Evolutionary conservation across 78 protist species (phyloP).

Genomic region (Parvularia atlantis): DNA sequence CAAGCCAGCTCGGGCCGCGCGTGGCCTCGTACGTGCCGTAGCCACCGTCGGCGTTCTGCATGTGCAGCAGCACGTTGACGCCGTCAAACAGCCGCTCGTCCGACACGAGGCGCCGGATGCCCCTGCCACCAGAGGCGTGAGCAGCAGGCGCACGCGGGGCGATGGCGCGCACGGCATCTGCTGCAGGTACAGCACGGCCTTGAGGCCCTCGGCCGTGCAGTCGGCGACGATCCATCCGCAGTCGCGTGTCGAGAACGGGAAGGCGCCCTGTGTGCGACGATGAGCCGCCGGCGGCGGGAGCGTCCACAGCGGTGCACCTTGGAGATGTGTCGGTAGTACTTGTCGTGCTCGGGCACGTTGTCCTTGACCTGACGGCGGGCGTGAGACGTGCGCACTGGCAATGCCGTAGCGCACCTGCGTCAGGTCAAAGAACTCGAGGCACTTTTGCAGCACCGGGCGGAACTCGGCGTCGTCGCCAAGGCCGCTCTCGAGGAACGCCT

Average conservation of each 20-base stretch:
- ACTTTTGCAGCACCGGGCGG: conserved; percentile 17
- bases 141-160: background rate
- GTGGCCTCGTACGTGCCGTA: conserved; percentile 73
- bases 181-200: conserved; percentile 32
- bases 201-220: conserved; percentile 84
- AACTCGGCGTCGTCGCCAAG: conserved; percentile 13
- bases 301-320: background rate
- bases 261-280: conserved; percentile 48
- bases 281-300: too few relatives aligned
- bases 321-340: conserved; percentile 54
- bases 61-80: conserved; percentile 61
- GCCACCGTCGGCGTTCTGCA: conserved; percentile 77
- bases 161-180: conserved; percentile 5
- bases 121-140: background rate
- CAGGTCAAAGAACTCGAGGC: conserved; percentile 56
- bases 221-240: conserved; percentile 89
- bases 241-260: conserved; percentile 85
- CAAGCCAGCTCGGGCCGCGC: conserved; percentile 57
- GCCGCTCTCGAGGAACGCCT: conserved; percentile 52
- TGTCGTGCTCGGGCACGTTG: conserved; percentile 9
- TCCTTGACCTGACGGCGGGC: background rate
- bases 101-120: conserved; percentile 6
- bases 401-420: conserved; percentile 60
- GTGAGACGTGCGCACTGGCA: background rate
- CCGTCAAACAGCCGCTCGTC: conserved; percentile 63